Evolutionary conservation across 345 rosid species (phyloP), one percentile per base, ranked within the genome.

Genomic region (Eutrema yunnanense): DNA sequence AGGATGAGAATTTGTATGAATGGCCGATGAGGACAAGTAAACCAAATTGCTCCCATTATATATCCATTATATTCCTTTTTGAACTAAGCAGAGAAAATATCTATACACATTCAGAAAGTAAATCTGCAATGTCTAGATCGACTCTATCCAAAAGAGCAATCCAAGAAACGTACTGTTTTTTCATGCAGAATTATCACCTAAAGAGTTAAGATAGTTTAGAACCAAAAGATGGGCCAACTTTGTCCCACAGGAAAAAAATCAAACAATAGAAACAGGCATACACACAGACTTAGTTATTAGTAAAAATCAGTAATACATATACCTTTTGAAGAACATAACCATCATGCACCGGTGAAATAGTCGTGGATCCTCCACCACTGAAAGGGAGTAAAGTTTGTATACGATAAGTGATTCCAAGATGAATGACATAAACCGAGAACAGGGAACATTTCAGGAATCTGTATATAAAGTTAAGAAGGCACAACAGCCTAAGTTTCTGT

Each of bases 311-410:
- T 50, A 61, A 53, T 42, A 62, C 38, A 47, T 14, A 40, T 79
- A 92, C 98, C 97, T 88, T 94, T 69, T 89, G 97, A 80, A 92
- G 93, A 69, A 91, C 97, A 77, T 87, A 91, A 65, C 96, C 99
- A 56, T 94, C 99, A 65, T 91, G 96, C 51, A 91, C 99, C 2
- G 99, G 96, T 61, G 96, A 82, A 67, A 92, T 84, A 59, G 92
- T 88, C 34, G 93, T 89, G 65, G 99, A 95, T 65, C 99, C 99
- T 81, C 96, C 99, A 73, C 99, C 97, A 81, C 97, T 92, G 83
- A 58, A 76, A 74, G 49, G 40, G 37, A 62, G 26, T 19, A 36
- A 38, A 63, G 29, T 27, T 32, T 59, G 46, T 38, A 34, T 43
- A 26, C 11, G 8, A 64, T 64, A 51, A 76, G 62, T 54, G 32